A percentile compares a stretch with the other conserved stretches of the same genome.
Evolutionary conservation across 805 yeast genomes (phyloP).

Genomic region (Sugiyamaella chiloensis): DNA sequence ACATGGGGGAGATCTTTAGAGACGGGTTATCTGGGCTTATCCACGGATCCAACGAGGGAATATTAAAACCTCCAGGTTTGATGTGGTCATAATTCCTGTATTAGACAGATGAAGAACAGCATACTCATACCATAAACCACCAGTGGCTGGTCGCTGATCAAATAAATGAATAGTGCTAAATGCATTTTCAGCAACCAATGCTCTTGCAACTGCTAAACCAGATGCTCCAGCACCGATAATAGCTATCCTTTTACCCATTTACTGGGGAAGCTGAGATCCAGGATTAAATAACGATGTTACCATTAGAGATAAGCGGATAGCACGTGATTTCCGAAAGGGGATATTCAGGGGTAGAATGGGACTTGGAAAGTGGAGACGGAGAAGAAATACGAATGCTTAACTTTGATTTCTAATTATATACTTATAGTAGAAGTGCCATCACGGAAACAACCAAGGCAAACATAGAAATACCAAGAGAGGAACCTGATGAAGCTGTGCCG

Average conservation of each 20-base stretch:
- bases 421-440: too few relatives aligned
- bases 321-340: not conserved
- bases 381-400: too few relatives aligned
- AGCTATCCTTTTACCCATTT: conserved; percentile 45
- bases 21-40: conserved; percentile 24
- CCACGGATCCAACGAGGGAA: conserved; percentile 35
- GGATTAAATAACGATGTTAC: not conserved
- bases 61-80: conserved; percentile 22
- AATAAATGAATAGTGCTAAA: conserved; percentile 49
- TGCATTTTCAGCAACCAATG: conserved; percentile 49
- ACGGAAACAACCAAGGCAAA: not conserved
- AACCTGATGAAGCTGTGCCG: not conserved
- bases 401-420: too few relatives aligned
- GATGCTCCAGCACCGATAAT: conserved; percentile 79
- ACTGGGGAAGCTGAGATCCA: too few relatives aligned
- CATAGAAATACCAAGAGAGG: not conserved
- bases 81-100: conserved; percentile 10
- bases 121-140: conserved; percentile 77
- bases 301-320: not conserved
- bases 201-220: conserved; percentile 65
- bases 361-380: too few relatives aligned
- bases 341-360: not conserved
- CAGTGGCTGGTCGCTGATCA: conserved; percentile 58
- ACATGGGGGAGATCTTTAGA: conserved; percentile 54
- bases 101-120: conserved; percentile 17